These are phyloP conservation scores for Ustilago hordei DNA, from an alignment of 1,284 basidiomycete genomes.

Conservation along the genomic window DNA sequence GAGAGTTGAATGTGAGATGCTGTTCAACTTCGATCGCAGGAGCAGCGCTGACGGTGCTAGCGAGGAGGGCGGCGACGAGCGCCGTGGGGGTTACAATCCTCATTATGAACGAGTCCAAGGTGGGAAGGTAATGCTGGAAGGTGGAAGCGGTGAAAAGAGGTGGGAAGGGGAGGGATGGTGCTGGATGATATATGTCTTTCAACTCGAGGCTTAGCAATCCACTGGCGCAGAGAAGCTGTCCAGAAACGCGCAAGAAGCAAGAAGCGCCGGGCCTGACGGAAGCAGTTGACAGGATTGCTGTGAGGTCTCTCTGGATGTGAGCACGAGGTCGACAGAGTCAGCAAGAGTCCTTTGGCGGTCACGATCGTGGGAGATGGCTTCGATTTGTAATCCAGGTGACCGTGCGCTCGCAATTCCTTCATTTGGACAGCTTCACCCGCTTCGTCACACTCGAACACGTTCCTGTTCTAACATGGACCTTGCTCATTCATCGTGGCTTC, in stretches of 20 bases:
- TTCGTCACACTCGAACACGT: not conserved
- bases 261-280: not conserved
- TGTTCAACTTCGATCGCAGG: conserved; percentile 29
- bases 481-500: not conserved
- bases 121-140: not conserved
- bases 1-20: conserved; percentile 21
- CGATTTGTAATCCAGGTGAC: conserved; percentile 41
- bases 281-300: not conserved
- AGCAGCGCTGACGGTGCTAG: conserved; percentile 18
- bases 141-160: not conserved
- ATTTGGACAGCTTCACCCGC: not conserved
- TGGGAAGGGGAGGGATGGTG: not conserved
- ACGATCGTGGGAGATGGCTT: conserved; percentile 25
- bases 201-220: not conserved
- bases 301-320: not conserved
- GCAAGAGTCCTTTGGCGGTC: conserved; percentile 9
- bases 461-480: not conserved
- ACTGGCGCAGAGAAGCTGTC: not conserved
- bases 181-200: conserved; percentile 1
- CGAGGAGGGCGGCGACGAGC: conserved; percentile 18
- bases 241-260: not conserved
- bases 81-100: conserved; percentile 23
- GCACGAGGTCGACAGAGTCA: not conserved
- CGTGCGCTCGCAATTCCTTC: conserved; percentile 1
- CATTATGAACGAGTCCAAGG: conserved; percentile 7